phyloP scores from a whole-genome alignment of 1,139 yeast genomes.

The Kodamaea anthophila region DNA sequence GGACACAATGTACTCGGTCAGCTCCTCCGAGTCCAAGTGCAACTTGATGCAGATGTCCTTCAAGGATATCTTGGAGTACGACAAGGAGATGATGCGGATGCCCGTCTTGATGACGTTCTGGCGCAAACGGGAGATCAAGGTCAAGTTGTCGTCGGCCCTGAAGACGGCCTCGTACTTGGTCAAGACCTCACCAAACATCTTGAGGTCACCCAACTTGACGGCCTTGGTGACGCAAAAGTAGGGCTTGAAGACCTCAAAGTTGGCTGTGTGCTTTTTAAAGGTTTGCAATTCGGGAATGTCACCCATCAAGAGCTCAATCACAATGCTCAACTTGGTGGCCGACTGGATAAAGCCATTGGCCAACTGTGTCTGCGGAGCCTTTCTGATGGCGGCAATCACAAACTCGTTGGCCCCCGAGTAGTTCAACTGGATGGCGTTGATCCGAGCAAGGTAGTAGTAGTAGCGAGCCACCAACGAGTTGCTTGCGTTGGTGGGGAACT shows the following conservation, averaged over 20 bases:
- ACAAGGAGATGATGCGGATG: conserved; percentile 83
- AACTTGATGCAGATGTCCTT: conserved; percentile 87
- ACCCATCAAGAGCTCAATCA: conserved; percentile 91
- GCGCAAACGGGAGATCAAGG: conserved; percentile 81
- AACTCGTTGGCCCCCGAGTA: conserved; percentile 88
- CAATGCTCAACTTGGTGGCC: conserved; percentile 81
- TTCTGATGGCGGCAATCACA: conserved; percentile 88
- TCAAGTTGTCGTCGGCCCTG: conserved; percentile 74
- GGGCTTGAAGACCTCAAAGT: conserved; percentile 46
- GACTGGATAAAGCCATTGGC: conserved; percentile 86
- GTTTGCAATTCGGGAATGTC: conserved; percentile 91
- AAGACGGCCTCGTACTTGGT: conserved; percentile 56
- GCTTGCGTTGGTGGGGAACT: conserved; percentile 80
- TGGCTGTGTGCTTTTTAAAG: conserved; percentile 58
- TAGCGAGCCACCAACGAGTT: conserved; percentile 90
- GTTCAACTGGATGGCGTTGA: conserved; percentile 87
- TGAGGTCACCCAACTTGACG: conserved; percentile 86
- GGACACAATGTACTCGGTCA: conserved; percentile 94
- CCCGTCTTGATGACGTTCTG: conserved; percentile 98
- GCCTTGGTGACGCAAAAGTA: conserved; percentile 87
- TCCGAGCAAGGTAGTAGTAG: conserved; percentile 81
- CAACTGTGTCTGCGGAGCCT: conserved; percentile 88
- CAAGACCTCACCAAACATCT: conserved; percentile 71
- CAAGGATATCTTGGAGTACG: conserved; percentile 86
- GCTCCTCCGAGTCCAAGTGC: conserved; percentile 88